Base-by-base conservation (phyloP, 495 filamentous ascomycete species). In the Bacidia gigantensis region DNA sequence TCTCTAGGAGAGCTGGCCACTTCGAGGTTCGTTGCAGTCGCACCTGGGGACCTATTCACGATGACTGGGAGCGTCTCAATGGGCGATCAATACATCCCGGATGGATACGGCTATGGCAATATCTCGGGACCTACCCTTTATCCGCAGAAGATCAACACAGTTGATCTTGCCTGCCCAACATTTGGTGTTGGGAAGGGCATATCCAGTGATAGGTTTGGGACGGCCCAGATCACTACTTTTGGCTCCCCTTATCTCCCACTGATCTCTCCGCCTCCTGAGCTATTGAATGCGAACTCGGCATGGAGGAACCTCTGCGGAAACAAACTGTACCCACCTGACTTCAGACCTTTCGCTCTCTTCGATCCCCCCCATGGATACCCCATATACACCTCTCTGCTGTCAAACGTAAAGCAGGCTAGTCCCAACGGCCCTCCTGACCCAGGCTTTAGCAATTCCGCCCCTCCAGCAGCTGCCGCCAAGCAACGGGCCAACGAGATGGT, bases 181-280 rank as follows among this genome's bases (percentile, higher is more conserved):
- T 47, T 25, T n/a, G 45, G 45, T 47, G 20, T 47, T 3, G 45
- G 45, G 24, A 47, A 18, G 20, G 26, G 9, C 9, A 26, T 25
- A 24, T 3, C 26, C 45, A n/a, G 3, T 9, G 26, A 12, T 25
- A 12, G 45, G 7, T 21, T n/a, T 22, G 1, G 22, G 7, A 26
- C 18, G 3, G 26, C 45, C 17, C 22, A 18, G 17, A 25, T 22
- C 18, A 47, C 45, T n/a, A 47, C 45, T 22, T 21, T 47, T 26
- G 45, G 45, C 17, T 24, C 45, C 18, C 45, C 45, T 47, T 47
- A 24, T 18, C 18, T 47, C n/a, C 45, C 45, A 47, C 20, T 47
- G 10, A 22, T 47, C n/a, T 47, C 45, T 11, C 20, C 45, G 22
- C 45, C 45, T 17, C 22, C 22, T n/a, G 11, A 22, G 24, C 0